Percentiles rank a stretch among this genome's conserved stretches.
Conservation (phyloP, 176 grass and related monocot species). For the Poa pratensis region DNA sequence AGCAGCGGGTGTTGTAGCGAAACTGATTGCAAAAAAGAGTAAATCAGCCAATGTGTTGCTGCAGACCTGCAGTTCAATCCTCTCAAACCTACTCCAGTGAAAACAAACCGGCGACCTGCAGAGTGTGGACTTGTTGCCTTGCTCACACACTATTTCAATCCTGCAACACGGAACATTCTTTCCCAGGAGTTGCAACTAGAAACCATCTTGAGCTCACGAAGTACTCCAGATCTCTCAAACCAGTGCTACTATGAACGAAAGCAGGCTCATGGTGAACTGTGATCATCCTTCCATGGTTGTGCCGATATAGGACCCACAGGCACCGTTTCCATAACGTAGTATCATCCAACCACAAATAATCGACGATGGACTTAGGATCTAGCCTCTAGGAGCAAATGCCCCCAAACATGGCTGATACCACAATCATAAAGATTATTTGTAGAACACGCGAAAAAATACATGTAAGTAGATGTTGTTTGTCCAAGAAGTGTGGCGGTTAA, state of each 20-base stretch:
- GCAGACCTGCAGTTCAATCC: too few relatives aligned
- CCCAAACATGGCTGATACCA: background rate
- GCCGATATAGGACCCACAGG: background rate
- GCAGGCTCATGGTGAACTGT: background rate
- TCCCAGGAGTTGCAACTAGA: background rate
- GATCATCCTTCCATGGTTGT: background rate
- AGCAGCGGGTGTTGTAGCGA: too few relatives aligned
- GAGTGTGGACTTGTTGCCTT: too few relatives aligned
- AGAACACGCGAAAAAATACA: background rate
- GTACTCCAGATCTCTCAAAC: background rate
- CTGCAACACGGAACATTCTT: too few relatives aligned
- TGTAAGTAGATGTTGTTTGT: constrained; percentile 27
- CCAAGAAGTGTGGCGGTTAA: constrained; percentile 17
- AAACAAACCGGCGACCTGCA: too few relatives aligned
- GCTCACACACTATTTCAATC: too few relatives aligned
- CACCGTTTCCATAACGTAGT: background rate
- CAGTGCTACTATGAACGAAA: background rate
- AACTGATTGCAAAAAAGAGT: too few relatives aligned
- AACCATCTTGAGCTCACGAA: background rate
- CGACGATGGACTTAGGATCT: background rate
- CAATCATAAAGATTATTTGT: constrained; percentile 1
- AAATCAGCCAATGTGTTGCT: too few relatives aligned
- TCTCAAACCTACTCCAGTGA: too few relatives aligned
- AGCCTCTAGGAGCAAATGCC: background rate
- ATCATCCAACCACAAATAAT: background rate